phyloP scores from a whole-genome alignment of 768 basidiomycete genomes.

The Rhizopogon rudus region DNA sequence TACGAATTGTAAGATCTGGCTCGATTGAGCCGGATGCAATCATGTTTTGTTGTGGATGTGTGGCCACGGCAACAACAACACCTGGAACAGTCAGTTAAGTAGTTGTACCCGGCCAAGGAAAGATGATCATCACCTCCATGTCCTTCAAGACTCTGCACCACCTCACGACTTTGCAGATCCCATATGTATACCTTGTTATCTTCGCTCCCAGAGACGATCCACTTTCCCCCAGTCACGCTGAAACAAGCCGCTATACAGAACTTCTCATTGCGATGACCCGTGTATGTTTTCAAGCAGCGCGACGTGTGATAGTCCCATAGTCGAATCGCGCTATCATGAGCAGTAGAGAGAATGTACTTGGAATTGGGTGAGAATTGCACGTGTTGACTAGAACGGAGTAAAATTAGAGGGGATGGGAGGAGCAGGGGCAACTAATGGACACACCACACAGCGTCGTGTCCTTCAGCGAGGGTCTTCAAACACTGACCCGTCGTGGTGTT shows the following conservation, averaged over 20 bases:
- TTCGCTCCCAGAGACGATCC: slow-evolving; percentile 90
- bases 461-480: slow-evolving; percentile 92
- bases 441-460: slow-evolving; percentile 79
- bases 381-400: slow-evolving; percentile 54
- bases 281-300: slow-evolving; percentile 86
- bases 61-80: slow-evolving; percentile 23
- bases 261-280: slow-evolving; percentile 75
- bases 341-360: slow-evolving; percentile 89
- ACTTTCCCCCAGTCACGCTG: slow-evolving; percentile 80
- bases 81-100: not conserved
- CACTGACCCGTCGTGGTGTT: slow-evolving; percentile 90
- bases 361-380: slow-evolving; percentile 96
- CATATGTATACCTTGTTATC: slow-evolving; percentile 87
- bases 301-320: slow-evolving; percentile 95
- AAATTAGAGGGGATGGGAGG: not conserved
- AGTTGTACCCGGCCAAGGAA: not conserved
- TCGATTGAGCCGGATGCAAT: slow-evolving; percentile 88
- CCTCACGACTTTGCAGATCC: slow-evolving; percentile 85
- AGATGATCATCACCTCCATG: slow-evolving; percentile 52
- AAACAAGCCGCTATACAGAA: slow-evolving; percentile 85
- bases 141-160: slow-evolving; percentile 75
- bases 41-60: slow-evolving; percentile 81
- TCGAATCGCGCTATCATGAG: slow-evolving; percentile 89
- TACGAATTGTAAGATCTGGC: slow-evolving; percentile 72
- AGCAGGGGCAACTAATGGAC: too few species aligned